A percentile compares a stretch with the other conserved stretches of the same genome.
phyloP scores from a whole-genome alignment of 805 yeast species.

The Lachancea waltii region DNA sequence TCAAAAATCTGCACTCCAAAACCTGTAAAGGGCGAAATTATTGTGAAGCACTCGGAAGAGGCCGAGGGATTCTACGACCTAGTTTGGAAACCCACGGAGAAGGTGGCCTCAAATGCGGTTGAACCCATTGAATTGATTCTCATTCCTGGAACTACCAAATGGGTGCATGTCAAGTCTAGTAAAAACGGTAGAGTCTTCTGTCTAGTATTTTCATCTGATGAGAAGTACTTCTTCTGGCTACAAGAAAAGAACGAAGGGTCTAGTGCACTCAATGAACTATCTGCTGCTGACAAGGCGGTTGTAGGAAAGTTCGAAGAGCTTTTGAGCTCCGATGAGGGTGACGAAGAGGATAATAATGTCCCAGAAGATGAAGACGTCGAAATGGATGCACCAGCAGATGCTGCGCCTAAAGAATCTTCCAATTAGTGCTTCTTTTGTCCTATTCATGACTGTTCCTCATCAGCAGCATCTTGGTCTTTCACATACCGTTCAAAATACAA shows the following conservation, averaged over 20 bases:
- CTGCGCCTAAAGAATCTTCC: slow-evolving; percentile 2
- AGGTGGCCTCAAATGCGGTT: slow-evolving; percentile 21
- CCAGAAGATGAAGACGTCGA: slow-evolving; percentile 16
- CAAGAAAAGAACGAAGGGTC: slow-evolving; percentile 60
- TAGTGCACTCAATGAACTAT: slow-evolving; percentile 40
- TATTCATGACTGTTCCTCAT: no score
- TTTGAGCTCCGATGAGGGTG: slow-evolving; percentile 34
- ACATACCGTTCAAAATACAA: no score
- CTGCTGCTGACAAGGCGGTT: slow-evolving; percentile 50
- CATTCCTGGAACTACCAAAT: slow-evolving; percentile 79
- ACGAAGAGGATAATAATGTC: slow-evolving; percentile 18
- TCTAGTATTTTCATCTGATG: slow-evolving; percentile 61
- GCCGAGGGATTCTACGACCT: slow-evolving; percentile 32
- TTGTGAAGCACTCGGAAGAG: slow-evolving; percentile 29
- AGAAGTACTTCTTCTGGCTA: slow-evolving; percentile 57
- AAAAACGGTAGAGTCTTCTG: slow-evolving; percentile 71
- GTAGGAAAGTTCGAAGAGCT: slow-evolving; percentile 45
- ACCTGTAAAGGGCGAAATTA: slow-evolving; percentile 46
- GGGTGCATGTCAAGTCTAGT: slow-evolving; percentile 64
- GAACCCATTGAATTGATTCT: slow-evolving; percentile 46
- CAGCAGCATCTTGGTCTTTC: no score
- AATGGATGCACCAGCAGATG: slow-evolving; percentile 11
- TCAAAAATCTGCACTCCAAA: slow-evolving; percentile 50
- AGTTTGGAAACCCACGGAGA: slow-evolving; percentile 30
- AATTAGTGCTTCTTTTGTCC: no score